Base-by-base conservation (phyloP, 768 basidiomycete genomes). In the Podaxis sp. region DNA sequence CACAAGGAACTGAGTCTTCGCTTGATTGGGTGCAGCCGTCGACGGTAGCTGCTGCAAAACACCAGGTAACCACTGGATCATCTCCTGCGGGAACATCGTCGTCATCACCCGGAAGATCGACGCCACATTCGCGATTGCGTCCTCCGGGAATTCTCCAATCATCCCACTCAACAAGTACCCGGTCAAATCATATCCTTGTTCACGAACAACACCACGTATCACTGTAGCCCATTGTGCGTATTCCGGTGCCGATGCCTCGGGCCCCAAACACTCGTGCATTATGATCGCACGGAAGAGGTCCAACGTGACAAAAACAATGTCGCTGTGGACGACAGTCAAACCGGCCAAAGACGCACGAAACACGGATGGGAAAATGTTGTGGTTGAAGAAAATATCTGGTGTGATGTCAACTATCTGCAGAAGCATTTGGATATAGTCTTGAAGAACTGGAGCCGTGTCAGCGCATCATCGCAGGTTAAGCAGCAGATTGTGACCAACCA, bases 391-490 rank as follows among this genome's bases (percentile, higher is more conserved):
- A 47, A 92, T 76, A 56, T 90, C 86, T 4, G 96, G 93, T 0
- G 83, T 79, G 65, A 81, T 75, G 47, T 87, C 83, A 54, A 88
- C 74, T 69, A 95, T 77, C 65, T 87, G 86, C 58, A 88, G 74
- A 13, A 94, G 75, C 75, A 94, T 82, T 65, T 93, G 94, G 56
- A 94, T 71, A 67, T 96, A 98, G 71, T 99, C 97, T 73, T 98
- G 96, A 69, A 99, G 77, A 27, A 98, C 97, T 98, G 29, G 65
- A 46, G 66, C 55, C 27, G 57, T 2, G 49, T 57, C 36, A 57
- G 60, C 7, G 27, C 27, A n/a, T 15, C 13, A 8, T 25, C 19
- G 40, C 53, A 15, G 22, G 59, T 38, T 22, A 25, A 47, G 49
- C 33, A 36, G 53, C 57, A 25, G 55, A 56, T 8, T 24, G 46